Base-by-base conservation (phyloP, 495 filamentous ascomycete species). In the Elasticomyces elasticus region DNA sequence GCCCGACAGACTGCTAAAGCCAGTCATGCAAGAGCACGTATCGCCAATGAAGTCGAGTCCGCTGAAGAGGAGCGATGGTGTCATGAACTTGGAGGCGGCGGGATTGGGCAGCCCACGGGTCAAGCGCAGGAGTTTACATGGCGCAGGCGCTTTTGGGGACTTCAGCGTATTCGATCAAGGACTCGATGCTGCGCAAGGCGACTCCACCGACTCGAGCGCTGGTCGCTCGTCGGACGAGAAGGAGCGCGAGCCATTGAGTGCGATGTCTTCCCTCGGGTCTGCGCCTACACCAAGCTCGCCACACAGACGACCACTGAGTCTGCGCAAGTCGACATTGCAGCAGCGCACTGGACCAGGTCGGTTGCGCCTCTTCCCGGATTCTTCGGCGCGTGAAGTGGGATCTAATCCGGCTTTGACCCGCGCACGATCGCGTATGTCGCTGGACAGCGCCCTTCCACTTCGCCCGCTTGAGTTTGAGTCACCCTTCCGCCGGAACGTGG, bases 41-140 rank as follows among this genome's bases (percentile, higher is more conserved):
- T 70, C 76, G 28, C 71, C 82, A 15, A 67, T 76, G 19, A 81
- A 84, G 43, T 81, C 84, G 26, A 96, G 91, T 65, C 92, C 92
- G 0, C 70, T 98, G 41, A 97, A 97, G 71, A 80, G 94, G 45
- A 94, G 82, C 61, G 92, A 98, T 67, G 84, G 85, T 5, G 83
- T 84, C 13, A 92, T 94, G 85, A 86, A 86, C 62, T 67, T 94
- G 13, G 91, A 94, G 58, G 82, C 84, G 46, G 71, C 80, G 15
- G 79, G 75, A 54, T 72, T 83, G n/a, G 87, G 83, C 31, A 95
- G 86, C 60, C 89, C 90, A 1, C 83, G 87, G 20, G 81, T 86
- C 12, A 96, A 96, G 74, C 76, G 90, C 42, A 80, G 90, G 54
- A 94, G 89, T 65, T 69, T 91, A 31, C 86, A 92, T 59, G 81